phyloP scores from a whole-genome alignment of 164 flowering plant species.

The Dillenia turbinata region DNA sequence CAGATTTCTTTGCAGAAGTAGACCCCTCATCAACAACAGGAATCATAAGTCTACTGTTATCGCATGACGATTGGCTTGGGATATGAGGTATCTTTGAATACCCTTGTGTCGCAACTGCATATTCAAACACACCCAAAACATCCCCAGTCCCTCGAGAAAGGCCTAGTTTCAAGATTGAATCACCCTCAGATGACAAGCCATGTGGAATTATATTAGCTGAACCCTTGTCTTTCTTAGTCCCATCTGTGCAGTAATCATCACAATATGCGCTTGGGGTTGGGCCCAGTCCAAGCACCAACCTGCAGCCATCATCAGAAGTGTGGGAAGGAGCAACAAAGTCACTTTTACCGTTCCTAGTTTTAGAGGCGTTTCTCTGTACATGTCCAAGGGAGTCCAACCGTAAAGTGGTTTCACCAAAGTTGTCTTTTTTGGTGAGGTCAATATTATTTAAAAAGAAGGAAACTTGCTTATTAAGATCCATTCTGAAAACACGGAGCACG shows the following conservation, averaged over 20 bases:
- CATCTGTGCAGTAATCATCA: constrained; percentile 18
- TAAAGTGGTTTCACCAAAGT: constrained; percentile 41
- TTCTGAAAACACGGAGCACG: constrained; percentile 1
- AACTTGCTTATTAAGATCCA: constrained; percentile 35
- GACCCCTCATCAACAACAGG: constrained; percentile 5
- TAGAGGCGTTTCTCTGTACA: constrained; percentile 22
- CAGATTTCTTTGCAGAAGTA: constrained; percentile 3
- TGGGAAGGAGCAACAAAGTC: constrained; percentile 1
- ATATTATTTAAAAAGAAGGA: constrained; percentile 12
- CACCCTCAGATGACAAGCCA: not conserved
- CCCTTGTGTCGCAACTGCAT: not conserved
- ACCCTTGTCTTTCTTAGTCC: constrained; percentile 10
- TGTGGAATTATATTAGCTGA: not conserved
- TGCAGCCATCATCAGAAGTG: constrained; percentile 48
- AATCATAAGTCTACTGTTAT: not conserved
- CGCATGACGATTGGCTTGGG: not conserved
- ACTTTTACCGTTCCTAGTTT: constrained; percentile 12
- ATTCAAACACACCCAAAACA: not conserved
- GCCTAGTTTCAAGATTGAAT: constrained; percentile 1
- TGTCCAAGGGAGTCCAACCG: constrained; percentile 40
- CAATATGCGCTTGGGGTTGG: constrained; percentile 51
- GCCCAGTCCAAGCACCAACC: constrained; percentile 60
- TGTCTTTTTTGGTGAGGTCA: constrained; percentile 22
- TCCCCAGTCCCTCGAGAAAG: constrained; percentile 3
- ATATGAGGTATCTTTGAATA: not conserved